Base-by-base conservation (phyloP, 2,329 filamentous ascomycete species). In the Alternaria brassicae region DNA sequence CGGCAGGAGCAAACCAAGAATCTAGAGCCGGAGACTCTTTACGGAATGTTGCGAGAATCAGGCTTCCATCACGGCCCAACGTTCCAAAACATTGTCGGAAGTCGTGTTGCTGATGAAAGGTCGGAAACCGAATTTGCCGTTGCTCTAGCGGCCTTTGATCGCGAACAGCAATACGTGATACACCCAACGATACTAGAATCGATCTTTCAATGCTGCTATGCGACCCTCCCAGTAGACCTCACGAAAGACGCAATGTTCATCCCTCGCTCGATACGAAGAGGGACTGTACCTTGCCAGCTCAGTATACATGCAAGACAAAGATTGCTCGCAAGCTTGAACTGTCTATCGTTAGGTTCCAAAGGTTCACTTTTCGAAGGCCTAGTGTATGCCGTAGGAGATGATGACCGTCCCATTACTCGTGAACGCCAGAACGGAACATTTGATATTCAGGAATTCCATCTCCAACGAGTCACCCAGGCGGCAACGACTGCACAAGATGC, bases 11-110 rank as follows among this genome's bases (percentile, higher is more conserved):
- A 53, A 30, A 25, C 32, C 32, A 32, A 17, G 60, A 56, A 30
- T 42, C 65, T 53, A 61, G 73, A 78, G 21, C 67, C 72, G 34
- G 60, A 69, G 3, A 61, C 71, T 1, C 21, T 61, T 1, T 61
- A 40, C 28, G 10, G 69, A 74, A 44, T 74, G 85, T 65, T 86
- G 85, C 57, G 75, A 81, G 32, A 39, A 5, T 36, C 34, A 17
- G 54, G 59, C 12, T 45, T 66, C 21, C 36, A 63, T n/a, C 62
- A 66, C 37, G 63, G 63, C 3, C 62, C 62, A n/a, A 21, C 32
- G 19, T 66, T 67, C 45, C 64, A 59, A 45, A 58, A 61, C 34
- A 36, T 60, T 7, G 44, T 36, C n/a, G 17, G 39, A 6, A 59
- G 30, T 47, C 15, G 28, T 2, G 45, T 39, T n/a, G n/a, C 25